These are phyloP conservation scores for Phytophthora ohioensis DNA, from an alignment of 352 stramenopile genomes.

Conservation along the genomic window DNA sequence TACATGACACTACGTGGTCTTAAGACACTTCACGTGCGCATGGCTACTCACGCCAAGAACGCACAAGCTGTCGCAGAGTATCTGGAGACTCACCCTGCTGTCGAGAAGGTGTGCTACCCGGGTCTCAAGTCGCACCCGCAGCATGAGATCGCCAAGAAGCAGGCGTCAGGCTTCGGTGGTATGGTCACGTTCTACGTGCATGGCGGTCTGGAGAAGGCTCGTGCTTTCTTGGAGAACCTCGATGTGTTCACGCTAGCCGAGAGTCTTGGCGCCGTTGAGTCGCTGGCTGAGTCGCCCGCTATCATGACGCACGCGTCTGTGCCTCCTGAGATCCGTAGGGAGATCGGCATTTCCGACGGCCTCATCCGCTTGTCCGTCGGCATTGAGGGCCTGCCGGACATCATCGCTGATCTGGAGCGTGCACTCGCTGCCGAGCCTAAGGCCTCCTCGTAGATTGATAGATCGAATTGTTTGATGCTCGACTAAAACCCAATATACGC, in stretches of 20 bases:
- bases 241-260: constrained; percentile 95
- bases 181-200: constrained; percentile 96
- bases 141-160: constrained; percentile 89
- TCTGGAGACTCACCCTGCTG: constrained; percentile 87
- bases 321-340: constrained; percentile 85
- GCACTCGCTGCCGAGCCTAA: constrained; percentile 68
- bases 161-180: constrained; percentile 75
- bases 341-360: constrained; percentile 93
- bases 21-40: constrained; percentile 95
- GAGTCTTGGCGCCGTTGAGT: constrained; percentile 95
- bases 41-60: constrained; percentile 96
- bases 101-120: constrained; percentile 94
- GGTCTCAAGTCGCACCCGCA: constrained; percentile 90
- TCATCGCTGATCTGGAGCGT: constrained; percentile 90
- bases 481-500: constrained; percentile 4
- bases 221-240: constrained; percentile 93
- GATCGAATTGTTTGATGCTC: constrained; percentile 7
- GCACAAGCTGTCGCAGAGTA: constrained; percentile 92
- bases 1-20: constrained; percentile 96
- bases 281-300: constrained; percentile 94
- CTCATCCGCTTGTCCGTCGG: constrained; percentile 94
- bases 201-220: constrained; percentile 79
- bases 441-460: constrained; percentile 37
- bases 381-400: constrained; percentile 93
- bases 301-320: constrained; percentile 96